These are phyloP conservation scores for Lactarius evosmus DNA, from an alignment of 768 basidiomycete species.

Conservation along the genomic window DNA sequence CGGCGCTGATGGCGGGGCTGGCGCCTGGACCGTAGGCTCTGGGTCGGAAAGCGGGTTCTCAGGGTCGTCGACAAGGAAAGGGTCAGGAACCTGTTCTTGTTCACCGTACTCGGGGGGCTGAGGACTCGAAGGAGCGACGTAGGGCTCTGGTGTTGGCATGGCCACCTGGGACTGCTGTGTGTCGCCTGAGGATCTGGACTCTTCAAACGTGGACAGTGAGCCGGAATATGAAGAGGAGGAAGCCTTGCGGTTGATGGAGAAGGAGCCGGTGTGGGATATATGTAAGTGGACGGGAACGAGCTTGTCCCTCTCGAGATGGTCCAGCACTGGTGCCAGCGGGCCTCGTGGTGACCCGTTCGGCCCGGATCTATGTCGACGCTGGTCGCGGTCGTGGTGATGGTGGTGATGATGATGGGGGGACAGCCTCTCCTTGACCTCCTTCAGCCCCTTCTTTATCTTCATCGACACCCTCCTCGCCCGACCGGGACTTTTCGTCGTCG, in stretches of 20 bases:
- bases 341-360: constrained; percentile 19
- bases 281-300: constrained; percentile 32
- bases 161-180: not conserved
- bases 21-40: constrained; percentile 21
- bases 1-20: constrained; percentile 29
- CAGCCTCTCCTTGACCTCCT: constrained; percentile 28
- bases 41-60: constrained; percentile 37
- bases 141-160: constrained; percentile 10
- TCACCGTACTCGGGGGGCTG: constrained; percentile 1
- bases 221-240: constrained; percentile 31
- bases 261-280: constrained; percentile 39
- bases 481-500: constrained; percentile 13
- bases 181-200: constrained; percentile 17
- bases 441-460: constrained; percentile 26
- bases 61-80: constrained; percentile 60
- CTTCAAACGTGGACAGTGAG: constrained; percentile 13
- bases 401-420: constrained; percentile 20
- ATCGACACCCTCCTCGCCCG: constrained; percentile 28
- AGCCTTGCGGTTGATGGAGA: constrained; percentile 42
- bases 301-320: constrained; percentile 13
- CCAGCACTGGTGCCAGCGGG: constrained; percentile 21
- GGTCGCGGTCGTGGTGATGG: not conserved
- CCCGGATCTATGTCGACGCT: constrained; percentile 15
- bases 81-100: constrained; percentile 41
- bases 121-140: constrained; percentile 1